These are phyloP conservation scores for Acer negundo DNA, from an alignment of 345 rosid species.

Conservation along the genomic window DNA sequence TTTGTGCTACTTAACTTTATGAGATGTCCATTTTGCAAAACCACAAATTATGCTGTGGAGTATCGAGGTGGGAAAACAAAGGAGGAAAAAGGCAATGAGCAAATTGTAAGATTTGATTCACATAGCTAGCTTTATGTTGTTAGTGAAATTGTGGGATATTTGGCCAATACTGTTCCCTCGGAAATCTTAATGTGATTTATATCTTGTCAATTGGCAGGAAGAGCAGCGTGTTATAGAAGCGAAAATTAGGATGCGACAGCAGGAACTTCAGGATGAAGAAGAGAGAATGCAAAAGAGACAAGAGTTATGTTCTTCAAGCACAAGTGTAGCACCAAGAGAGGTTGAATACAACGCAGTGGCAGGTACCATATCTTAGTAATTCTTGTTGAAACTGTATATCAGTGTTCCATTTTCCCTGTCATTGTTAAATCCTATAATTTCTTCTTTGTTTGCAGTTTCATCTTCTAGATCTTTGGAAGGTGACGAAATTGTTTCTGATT, in stretches of 20 bases:
- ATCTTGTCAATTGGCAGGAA: conserved; percentile 54
- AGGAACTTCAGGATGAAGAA: conserved; percentile 87
- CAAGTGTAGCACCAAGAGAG: conserved; percentile 49
- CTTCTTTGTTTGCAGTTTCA: conserved; percentile 42
- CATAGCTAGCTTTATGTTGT: conserved; percentile 1
- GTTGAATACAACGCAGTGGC: conserved; percentile 52
- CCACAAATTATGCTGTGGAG: conserved; percentile 93
- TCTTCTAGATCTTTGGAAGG: conserved; percentile 49
- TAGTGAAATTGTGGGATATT: background rate
- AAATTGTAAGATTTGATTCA: conserved; percentile 63
- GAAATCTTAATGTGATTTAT: background rate
- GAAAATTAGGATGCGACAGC: conserved; percentile 82
- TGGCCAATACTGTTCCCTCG: background rate
- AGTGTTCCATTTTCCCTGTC: background rate
- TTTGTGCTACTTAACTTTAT: conserved; percentile 55
- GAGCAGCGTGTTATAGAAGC: conserved; percentile 99
- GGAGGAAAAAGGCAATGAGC: conserved; percentile 97
- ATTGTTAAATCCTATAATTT: background rate
- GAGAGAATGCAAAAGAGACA: conserved; percentile 79
- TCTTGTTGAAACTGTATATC: conserved; percentile 4
- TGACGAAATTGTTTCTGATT: conserved; percentile 47
- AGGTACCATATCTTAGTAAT: conserved; percentile 38
- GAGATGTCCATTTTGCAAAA: conserved; percentile 98
- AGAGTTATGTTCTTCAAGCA: conserved; percentile 66
- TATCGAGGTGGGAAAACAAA: conserved; percentile 88